A percentile compares a stretch with the other conserved stretches of the same genome.
These are phyloP conservation scores for Clitoria ternatea DNA, from an alignment of 306 rosid genomes.

Conservation along the genomic window DNA sequence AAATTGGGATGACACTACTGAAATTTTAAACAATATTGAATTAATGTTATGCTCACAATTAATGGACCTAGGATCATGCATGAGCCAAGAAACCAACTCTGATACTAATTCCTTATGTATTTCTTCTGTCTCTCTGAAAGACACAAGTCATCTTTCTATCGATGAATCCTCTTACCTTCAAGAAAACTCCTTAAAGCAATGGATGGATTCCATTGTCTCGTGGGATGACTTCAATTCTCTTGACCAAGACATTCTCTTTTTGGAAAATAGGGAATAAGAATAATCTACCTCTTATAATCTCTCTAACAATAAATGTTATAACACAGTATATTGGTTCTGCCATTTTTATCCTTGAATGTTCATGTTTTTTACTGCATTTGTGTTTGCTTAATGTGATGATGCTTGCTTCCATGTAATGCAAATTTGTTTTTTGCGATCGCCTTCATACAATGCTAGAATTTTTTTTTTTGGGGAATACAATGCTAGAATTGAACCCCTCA, in stretches of 20 bases:
- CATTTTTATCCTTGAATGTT: not conserved
- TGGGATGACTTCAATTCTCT: constrained; percentile 45
- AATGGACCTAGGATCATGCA: constrained; percentile 38
- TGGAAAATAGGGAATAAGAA: constrained; percentile 25
- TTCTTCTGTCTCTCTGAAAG: constrained; percentile 44
- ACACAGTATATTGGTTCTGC: no score
- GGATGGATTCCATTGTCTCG: constrained; percentile 46
- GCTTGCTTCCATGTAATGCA: no score
- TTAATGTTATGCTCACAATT: constrained; percentile 34
- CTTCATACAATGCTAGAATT: no score
- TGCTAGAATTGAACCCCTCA: no score
- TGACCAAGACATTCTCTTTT: constrained; percentile 37
- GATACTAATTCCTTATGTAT: constrained; percentile 27
- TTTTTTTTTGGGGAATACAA: no score
- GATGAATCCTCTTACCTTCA: constrained; percentile 28
- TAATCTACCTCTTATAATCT: not conserved
- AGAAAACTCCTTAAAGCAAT: constrained; percentile 27
- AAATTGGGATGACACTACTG: constrained; percentile 33
- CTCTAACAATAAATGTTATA: not conserved
- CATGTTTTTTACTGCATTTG: no score
- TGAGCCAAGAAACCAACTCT: constrained; percentile 33
- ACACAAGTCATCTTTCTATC: constrained; percentile 34
- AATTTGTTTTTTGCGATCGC: no score
- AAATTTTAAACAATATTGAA: constrained; percentile 38
- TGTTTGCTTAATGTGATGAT: no score